These are phyloP conservation scores for Rhynchospora pubera DNA, from an alignment of 176 grass and related monocot genomes.

Conservation along the genomic window DNA sequence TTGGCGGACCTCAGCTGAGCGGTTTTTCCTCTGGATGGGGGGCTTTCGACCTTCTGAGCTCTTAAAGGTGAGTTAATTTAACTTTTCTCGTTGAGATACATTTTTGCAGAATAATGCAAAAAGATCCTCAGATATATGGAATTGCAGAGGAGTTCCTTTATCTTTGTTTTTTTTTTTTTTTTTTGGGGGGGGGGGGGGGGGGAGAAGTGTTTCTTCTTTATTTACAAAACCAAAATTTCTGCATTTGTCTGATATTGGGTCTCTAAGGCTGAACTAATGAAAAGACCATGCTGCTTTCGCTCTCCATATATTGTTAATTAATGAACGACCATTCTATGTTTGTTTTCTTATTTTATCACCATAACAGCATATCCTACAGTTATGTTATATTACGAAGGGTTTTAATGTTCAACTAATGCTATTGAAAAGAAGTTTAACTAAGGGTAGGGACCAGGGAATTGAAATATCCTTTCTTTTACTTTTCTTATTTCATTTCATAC, in stretches of 20 bases:
- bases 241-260: background rate
- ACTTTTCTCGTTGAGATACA: background rate
- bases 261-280: background rate
- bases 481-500: background rate
- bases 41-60: conserved; percentile 96
- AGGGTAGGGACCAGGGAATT: background rate
- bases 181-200: too few relatives aligned
- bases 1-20: conserved; percentile 74
- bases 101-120: background rate
- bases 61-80: conserved; percentile 51
- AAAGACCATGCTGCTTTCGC: background rate
- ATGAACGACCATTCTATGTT: background rate
- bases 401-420: background rate
- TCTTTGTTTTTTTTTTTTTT: background rate
- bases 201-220: background rate
- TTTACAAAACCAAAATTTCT: background rate
- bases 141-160: background rate
- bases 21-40: conserved; percentile 97
- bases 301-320: background rate
- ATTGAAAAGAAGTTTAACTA: background rate
- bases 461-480: background rate
- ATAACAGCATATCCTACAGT: background rate
- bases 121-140: background rate
- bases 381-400: background rate
- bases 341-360: background rate